phyloP scores from a whole-genome alignment of 805 yeast species.

The Starmerella powellii region DNA sequence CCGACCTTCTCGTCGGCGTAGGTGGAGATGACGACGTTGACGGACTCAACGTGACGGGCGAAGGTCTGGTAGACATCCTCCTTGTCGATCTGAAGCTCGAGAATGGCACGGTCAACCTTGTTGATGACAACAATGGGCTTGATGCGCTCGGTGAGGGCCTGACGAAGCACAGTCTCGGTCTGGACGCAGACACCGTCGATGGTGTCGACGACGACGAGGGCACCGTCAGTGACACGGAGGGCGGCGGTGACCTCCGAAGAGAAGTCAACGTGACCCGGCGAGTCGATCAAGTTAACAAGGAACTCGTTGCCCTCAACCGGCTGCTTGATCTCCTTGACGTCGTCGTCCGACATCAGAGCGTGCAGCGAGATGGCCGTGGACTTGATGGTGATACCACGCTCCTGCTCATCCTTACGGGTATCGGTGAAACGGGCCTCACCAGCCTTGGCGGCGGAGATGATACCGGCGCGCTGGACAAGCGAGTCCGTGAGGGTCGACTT shows the following conservation, averaged over 20 bases:
- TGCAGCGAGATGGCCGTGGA: slow-evolving; percentile 96
- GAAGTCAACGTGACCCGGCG: slow-evolving; percentile 99
- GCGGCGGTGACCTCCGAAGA: slow-evolving; percentile 99
- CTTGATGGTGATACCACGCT: slow-evolving; percentile 99
- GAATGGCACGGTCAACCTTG: slow-evolving; percentile 99
- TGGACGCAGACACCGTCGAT: slow-evolving; percentile 99
- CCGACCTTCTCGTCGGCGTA: slow-evolving; percentile 83
- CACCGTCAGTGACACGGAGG: slow-evolving; percentile 99
- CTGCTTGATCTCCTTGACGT: slow-evolving; percentile 80
- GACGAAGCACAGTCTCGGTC: slow-evolving; percentile 99
- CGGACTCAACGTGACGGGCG: slow-evolving; percentile 98
- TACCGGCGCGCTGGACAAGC: slow-evolving; percentile 98
- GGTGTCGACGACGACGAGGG: slow-evolving; percentile 97
- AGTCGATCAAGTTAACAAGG: slow-evolving; percentile 95
- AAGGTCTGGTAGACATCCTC: slow-evolving; percentile 98
- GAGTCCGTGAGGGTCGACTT: slow-evolving; percentile 98
- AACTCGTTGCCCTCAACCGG: slow-evolving; percentile 83
- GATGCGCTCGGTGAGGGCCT: slow-evolving; percentile 97
- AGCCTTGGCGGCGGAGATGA: slow-evolving; percentile 98
- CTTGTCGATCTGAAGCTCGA: slow-evolving; percentile 97
- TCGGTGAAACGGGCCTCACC: slow-evolving; percentile 99
- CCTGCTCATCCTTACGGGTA: slow-evolving; percentile 99
- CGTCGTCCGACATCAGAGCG: slow-evolving; percentile 78
- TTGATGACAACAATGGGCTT: slow-evolving; percentile 97
- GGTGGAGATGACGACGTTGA: slow-evolving; percentile 94